Percentiles rank a stretch among this genome's conserved stretches.
These are phyloP conservation scores for Crucihimalaya himalaica DNA, from an alignment of 345 rosid genomes.

Conservation along the genomic window DNA sequence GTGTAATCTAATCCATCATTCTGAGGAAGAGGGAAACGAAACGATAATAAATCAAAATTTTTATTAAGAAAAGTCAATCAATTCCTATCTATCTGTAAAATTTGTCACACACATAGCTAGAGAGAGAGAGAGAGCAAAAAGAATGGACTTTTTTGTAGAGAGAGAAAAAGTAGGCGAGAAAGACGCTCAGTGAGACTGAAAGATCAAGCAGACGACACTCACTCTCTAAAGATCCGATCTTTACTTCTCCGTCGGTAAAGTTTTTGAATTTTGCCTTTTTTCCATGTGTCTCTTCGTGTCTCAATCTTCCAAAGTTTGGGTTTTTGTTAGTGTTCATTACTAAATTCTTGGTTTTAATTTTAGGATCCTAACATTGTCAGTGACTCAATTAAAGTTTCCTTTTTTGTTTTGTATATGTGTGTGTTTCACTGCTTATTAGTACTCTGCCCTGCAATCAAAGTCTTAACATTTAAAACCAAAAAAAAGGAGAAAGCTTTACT, in stretches of 20 bases:
- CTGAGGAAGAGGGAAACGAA: constrained; percentile 36
- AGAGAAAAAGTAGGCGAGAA: constrained; percentile 24
- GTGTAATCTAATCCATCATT: constrained; percentile 30
- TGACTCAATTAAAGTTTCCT: constrained; percentile 28
- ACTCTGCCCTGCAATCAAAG: no score
- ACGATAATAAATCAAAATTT: constrained; percentile 11
- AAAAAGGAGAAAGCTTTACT: constrained; percentile 1
- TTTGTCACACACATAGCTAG: neutral
- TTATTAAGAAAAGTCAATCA: constrained; percentile 4
- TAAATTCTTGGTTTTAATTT: constrained; percentile 1
- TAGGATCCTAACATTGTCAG: constrained; percentile 20
- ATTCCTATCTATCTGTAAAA: constrained; percentile 27
- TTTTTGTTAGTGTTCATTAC: neutral
- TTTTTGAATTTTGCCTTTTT: neutral
- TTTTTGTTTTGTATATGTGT: neutral
- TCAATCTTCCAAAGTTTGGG: neutral
- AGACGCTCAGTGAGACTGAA: constrained; percentile 21
- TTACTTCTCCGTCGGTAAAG: constrained; percentile 16
- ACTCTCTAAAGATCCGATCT: constrained; percentile 31
- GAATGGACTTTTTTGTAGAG: constrained; percentile 3
- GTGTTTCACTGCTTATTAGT: neutral
- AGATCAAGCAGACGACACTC: constrained; percentile 10
- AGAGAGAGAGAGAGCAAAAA: neutral
- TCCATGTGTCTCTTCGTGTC: neutral
- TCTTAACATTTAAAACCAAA: no score